phyloP scores from a whole-genome alignment of 345 rosid species.

The Citropsis articulata region DNA sequence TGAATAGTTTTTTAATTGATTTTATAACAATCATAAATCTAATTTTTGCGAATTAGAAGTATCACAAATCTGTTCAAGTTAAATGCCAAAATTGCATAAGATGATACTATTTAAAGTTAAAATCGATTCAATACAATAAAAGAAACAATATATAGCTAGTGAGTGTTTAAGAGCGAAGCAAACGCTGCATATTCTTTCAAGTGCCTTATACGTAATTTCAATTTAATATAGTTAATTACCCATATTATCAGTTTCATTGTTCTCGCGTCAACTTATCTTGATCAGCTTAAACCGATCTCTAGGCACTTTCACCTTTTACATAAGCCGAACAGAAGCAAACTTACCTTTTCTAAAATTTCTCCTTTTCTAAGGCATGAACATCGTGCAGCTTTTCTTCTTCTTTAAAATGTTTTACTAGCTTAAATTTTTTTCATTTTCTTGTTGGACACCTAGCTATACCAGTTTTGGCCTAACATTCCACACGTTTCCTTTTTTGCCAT shows the following conservation, averaged over 20 bases:
- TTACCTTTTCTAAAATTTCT: too few relatives aligned
- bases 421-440: not conserved
- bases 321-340: not conserved
- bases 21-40: too few relatives aligned
- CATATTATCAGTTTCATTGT: not conserved
- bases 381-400: not conserved
- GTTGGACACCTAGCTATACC: too few relatives aligned
- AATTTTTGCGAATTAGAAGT: too few relatives aligned
- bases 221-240: not conserved
- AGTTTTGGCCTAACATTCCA: too few relatives aligned
- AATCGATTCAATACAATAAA: too few relatives aligned
- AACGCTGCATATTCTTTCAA: not conserved
- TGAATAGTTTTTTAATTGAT: too few relatives aligned
- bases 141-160: not conserved
- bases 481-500: too few relatives aligned
- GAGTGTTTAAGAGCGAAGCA: not conserved
- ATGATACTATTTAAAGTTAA: too few relatives aligned
- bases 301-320: not conserved
- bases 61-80: too few relatives aligned
- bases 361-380: not conserved
- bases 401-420: not conserved
- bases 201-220: not conserved
- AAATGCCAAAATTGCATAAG: too few relatives aligned
- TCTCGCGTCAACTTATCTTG: slow-evolving; percentile 1
- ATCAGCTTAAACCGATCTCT: not conserved